Percentiles rank a stretch among this genome's conserved stretches.
Conservation (phyloP, 208 protist genomes). For the Vickermania spadyakhi region DNA sequence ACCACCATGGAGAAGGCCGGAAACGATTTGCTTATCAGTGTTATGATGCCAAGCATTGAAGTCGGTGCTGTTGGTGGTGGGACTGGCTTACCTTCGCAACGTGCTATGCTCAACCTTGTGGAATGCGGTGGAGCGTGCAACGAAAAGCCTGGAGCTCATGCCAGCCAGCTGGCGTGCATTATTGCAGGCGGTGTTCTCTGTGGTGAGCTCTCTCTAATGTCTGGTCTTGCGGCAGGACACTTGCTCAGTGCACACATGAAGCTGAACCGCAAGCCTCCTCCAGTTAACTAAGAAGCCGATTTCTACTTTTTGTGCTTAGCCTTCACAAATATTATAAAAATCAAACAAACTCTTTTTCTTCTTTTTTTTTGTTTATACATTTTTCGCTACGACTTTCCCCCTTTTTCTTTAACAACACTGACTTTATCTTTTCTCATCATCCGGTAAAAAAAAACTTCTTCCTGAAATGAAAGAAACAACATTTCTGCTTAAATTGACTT, state of each 20-base stretch:
- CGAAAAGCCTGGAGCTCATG: conserved; percentile 82
- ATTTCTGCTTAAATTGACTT: too few relatives aligned
- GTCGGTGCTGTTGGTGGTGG: conserved; percentile 98
- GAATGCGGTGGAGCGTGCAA: conserved; percentile 80
- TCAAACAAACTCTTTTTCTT: background rate
- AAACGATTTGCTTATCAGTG: conserved; percentile 91
- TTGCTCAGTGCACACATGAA: conserved; percentile 89
- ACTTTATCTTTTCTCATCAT: conserved; percentile 1
- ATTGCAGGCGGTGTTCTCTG: conserved; percentile 92
- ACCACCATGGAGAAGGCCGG: conserved; percentile 92
- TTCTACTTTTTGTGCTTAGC: background rate
- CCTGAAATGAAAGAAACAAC: conserved; percentile 3
- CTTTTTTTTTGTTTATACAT: conserved; percentile 10
- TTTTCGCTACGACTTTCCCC: conserved; percentile 7
- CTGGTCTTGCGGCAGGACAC: conserved; percentile 84
- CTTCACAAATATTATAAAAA: background rate
- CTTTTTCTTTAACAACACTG: conserved; percentile 1
- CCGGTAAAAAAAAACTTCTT: background rate
- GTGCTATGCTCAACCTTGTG: conserved; percentile 91
- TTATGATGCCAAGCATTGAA: conserved; percentile 98
- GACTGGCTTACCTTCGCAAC: conserved; percentile 92
- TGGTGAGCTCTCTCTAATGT: conserved; percentile 96
- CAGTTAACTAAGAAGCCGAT: background rate
- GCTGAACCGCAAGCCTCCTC: conserved; percentile 80
- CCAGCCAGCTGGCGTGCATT: conserved; percentile 87